Evolutionary conservation across 2,329 filamentous ascomycete species (phyloP), one percentile per base, ranked within the genome.

Genomic region (Ascochyta clinopodiicola): DNA sequence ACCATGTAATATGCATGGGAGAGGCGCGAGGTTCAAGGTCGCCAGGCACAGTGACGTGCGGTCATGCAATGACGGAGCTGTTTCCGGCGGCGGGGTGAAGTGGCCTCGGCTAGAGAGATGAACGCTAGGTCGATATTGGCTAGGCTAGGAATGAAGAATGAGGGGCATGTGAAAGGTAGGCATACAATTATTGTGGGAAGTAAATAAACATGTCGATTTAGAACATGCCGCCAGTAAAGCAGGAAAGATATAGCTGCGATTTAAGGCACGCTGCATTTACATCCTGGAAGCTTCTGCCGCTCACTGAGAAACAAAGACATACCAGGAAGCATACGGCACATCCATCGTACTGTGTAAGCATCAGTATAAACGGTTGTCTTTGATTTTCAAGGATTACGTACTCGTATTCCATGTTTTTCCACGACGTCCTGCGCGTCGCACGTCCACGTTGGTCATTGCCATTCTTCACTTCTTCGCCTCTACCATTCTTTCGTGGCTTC

Each of bases 401-500:
- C 22, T 2, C 22, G 22, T 24, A 24, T 24, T 6, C 6, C 6
- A 6, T 24, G 22, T 17, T 17, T 17, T 17, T 17, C 17, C 17
- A 17, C 17, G 17, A 17, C 17, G 17, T 17, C 17, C 17, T 17
- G 17, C 2, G 17, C 17, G 17, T 17, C 17, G 17, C 17, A 17
- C 17, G 17, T 17, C 17, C 17, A 17, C 22, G 7, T 31, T 31
- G 9, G 13, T 31, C 29, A 36, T 40, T 34, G 27, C 10, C 35
- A 27, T 34, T 19, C 34, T 45, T 17, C 13, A 49, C 8, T 56
- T 48, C 4, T 51, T 38, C 25, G 56, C 36, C 38, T 63, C 58
- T 4, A 52, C 53, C n/a, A 19, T 27, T 8, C 39, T 27, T 29
- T 66, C 68, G 8, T 53, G 59, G 10, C 54, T 37, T 9, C 43